Conservation (phyloP, 345 rosid species). For the Cardamine resedifolia region DNA sequence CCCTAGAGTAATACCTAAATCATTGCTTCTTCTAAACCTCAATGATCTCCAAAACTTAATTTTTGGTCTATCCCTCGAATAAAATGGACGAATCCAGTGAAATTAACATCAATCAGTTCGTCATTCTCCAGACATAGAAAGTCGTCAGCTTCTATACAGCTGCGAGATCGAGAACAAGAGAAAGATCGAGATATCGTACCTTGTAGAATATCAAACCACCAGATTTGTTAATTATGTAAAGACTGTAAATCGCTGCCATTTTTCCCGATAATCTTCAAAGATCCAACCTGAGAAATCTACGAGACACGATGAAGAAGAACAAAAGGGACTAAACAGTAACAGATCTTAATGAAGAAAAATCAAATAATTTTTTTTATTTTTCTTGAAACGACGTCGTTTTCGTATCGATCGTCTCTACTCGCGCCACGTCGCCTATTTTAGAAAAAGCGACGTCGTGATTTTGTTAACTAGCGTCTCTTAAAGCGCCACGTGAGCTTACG, state of each 20-base stretch:
- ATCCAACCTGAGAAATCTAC: slow-evolving; percentile 18
- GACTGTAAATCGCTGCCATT: slow-evolving; percentile 83
- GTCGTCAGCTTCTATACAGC: neutral
- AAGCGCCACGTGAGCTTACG: slow-evolving; percentile 27
- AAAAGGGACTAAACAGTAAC: neutral
- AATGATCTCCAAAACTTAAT: neutral
- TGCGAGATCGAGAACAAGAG: neutral
- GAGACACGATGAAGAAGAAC: slow-evolving; percentile 26
- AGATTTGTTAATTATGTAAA: slow-evolving; percentile 85
- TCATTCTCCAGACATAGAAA: neutral
- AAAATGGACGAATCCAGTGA: neutral
- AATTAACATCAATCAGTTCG: neutral
- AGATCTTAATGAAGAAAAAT: slow-evolving; percentile 7
- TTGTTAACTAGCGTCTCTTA: slow-evolving; percentile 12
- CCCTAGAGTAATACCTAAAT: neutral
- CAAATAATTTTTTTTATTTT: neutral
- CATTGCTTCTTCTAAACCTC: neutral
- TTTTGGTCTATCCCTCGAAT: neutral
- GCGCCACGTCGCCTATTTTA: slow-evolving; percentile 27
- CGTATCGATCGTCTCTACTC: neutral
- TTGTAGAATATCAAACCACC: slow-evolving; percentile 85
- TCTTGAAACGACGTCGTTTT: neutral
- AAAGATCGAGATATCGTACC: slow-evolving; percentile 39
- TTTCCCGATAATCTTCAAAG: neutral
- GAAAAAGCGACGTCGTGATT: neutral